Evolutionary conservation across 1,284 basidiomycete genomes (phyloP), one percentile per base, ranked within the genome.

Genomic region (Ceratobasidium sp.): DNA sequence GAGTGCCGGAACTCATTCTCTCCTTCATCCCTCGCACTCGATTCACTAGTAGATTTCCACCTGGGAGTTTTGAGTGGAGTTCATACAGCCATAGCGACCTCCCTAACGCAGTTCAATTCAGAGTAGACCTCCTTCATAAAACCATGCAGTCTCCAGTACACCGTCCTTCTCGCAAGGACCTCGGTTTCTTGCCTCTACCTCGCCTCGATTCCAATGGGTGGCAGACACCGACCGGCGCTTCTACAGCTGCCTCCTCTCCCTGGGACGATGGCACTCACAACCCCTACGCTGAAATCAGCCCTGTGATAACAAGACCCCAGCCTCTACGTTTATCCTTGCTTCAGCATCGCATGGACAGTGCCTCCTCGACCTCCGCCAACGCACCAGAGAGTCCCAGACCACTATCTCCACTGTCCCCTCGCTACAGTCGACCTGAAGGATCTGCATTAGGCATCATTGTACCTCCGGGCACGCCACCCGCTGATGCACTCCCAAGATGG

Each of bases 401-500:
- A 25, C 40, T 55, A 47, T 68, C 64, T n/a, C 64, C 64, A 42
- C 40, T 56, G 22, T 68, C 64, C 6, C 53, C 64, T 45, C 32
- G 15, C 20, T 53, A 53, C 45, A 42, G 20, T 22, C 52, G 53
- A 32, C 20, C 52, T 34, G 64, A 68, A 22, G 64, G 64, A n/a
- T 68, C 64, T 22, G 64, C 52, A 0, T 42, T 68, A 32, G 64
- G 64, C 8, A 68, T 68, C 3, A 68, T 68, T n/a, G 64, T 68
- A 7, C 53, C 64, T 15, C 64, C 64, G 22, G 53, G 64, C 2
- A 68, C 64, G 15, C 64, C 64, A 42, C 64, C 52, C 20, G 53
- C 52, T 8, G 64, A 68, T 22, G 43, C 64, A 12, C 53, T 55
- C 20, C 64, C 64, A 17, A 45, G 53, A 25, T 68, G 64, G 64